These are phyloP conservation scores for Colletotrichum somersetense DNA, from an alignment of 2,329 filamentous ascomycete genomes.

Conservation along the genomic window DNA sequence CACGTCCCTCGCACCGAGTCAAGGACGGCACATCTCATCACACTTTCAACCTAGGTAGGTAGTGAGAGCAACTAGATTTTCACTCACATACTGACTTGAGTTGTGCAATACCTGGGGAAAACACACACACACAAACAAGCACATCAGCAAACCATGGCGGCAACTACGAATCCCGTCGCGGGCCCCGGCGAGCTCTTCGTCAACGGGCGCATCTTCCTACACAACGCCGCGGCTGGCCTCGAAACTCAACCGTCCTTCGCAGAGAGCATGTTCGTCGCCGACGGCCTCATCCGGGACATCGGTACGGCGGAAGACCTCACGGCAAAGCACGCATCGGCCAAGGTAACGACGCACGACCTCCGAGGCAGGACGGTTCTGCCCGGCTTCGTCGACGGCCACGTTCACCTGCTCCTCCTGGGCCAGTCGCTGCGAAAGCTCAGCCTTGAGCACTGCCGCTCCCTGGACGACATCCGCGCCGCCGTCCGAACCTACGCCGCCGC, in stretches of 20 bases:
- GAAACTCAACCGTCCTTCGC: constrained; percentile 40
- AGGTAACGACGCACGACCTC: constrained; percentile 42
- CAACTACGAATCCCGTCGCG: neutral
- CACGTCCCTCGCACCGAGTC: constrained; percentile 6
- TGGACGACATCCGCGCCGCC: constrained; percentile 62
- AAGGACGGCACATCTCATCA: constrained; percentile 7
- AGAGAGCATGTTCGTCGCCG: constrained; percentile 41
- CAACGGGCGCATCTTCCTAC: constrained; percentile 43
- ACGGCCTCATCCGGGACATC: constrained; percentile 39
- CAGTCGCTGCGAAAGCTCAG: constrained; percentile 65
- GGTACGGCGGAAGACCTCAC: constrained; percentile 26
- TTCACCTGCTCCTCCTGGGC: constrained; percentile 67
- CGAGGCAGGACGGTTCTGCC: constrained; percentile 59
- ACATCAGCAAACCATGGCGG: neutral
- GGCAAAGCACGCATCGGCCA: neutral
- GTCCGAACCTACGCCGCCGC: constrained; percentile 60
- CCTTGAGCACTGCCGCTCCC: constrained; percentile 60
- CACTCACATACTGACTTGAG: neutral
- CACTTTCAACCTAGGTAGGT: neutral
- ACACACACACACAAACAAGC: too few species aligned
- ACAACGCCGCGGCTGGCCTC: constrained; percentile 34
- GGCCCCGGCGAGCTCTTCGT: constrained; percentile 34
- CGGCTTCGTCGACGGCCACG: constrained; percentile 69
- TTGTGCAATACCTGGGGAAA: too few species aligned
- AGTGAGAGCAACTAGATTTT: neutral